Evolutionary conservation across 2,329 filamentous ascomycete species (phyloP).

Genomic region (Ascochyta koolunga): DNA sequence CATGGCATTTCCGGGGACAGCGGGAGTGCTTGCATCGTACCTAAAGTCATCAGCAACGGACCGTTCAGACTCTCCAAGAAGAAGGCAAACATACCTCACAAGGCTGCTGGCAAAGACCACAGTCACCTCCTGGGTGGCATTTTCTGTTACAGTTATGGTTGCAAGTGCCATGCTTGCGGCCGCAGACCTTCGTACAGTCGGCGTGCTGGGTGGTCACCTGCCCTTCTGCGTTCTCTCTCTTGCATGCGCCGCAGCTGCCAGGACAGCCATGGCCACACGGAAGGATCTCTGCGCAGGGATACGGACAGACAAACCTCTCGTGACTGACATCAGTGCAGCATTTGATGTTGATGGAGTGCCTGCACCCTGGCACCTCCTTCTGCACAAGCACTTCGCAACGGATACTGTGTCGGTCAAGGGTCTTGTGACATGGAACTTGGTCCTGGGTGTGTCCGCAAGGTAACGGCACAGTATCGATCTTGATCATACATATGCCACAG

Average conservation of each 20-base stretch:
- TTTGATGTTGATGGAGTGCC: constrained; percentile 57
- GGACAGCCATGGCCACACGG: constrained; percentile 66
- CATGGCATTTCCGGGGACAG: constrained; percentile 35
- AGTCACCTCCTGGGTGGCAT: constrained; percentile 38
- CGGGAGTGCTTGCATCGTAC: constrained; percentile 37
- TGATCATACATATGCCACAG: constrained; percentile 32
- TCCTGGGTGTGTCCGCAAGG: constrained; percentile 37
- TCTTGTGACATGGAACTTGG: constrained; percentile 22
- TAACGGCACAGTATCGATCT: constrained; percentile 28
- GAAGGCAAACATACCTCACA: constrained; percentile 30
- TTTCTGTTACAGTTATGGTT: constrained; percentile 32
- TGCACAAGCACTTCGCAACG: constrained; percentile 57
- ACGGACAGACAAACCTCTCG: constrained; percentile 55
- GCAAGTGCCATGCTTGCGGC: constrained; percentile 35
- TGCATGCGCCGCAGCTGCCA: constrained; percentile 56
- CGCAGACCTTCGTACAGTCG: constrained; percentile 32
- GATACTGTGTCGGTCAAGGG: constrained; percentile 55
- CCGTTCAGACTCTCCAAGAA: not conserved
- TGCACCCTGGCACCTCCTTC: constrained; percentile 60
- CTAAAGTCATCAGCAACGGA: constrained; percentile 5
- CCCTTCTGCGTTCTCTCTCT: constrained; percentile 15
- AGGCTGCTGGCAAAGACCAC: constrained; percentile 25
- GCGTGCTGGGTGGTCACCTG: constrained; percentile 24
- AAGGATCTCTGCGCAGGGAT: constrained; percentile 54
- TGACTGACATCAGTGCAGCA: constrained; percentile 58